These are phyloP conservation scores for Mycena haematopus DNA, from an alignment of 768 basidiomycete genomes.

Conservation along the genomic window DNA sequence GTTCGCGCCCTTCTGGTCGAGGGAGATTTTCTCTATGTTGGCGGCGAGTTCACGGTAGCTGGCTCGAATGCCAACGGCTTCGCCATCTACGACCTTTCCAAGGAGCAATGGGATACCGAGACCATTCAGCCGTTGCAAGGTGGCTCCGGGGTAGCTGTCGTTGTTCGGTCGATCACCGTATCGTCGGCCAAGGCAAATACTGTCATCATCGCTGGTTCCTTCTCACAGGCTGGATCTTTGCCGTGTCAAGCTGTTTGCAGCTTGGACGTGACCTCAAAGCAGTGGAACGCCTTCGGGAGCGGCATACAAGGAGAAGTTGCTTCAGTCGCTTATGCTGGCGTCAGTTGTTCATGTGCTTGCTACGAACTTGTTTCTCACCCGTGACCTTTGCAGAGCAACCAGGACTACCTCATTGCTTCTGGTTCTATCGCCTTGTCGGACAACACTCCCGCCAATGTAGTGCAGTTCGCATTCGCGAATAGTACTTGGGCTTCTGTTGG, in stretches of 20 bases:
- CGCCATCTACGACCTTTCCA: slow-evolving; percentile 78
- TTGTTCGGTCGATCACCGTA: slow-evolving; percentile 74
- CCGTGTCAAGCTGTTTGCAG: slow-evolving; percentile 81
- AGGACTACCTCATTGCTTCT: slow-evolving; percentile 76
- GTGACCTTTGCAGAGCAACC: slow-evolving; percentile 54
- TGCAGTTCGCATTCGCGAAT: slow-evolving; percentile 74
- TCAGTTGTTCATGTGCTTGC: slow-evolving; percentile 47
- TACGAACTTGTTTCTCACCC: slow-evolving; percentile 19
- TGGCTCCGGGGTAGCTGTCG: slow-evolving; percentile 56
- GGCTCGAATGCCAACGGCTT: slow-evolving; percentile 70
- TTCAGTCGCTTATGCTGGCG: slow-evolving; percentile 81
- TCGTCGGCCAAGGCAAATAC: slow-evolving; percentile 64
- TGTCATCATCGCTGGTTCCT: slow-evolving; percentile 88
- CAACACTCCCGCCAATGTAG: slow-evolving; percentile 73
- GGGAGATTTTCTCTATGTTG: slow-evolving; percentile 75
- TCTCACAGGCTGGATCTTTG: slow-evolving; percentile 77
- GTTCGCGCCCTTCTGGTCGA: slow-evolving; percentile 81
- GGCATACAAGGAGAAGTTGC: slow-evolving; percentile 86
- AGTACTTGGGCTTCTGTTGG: slow-evolving; percentile 78
- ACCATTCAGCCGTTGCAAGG: slow-evolving; percentile 67
- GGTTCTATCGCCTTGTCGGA: slow-evolving; percentile 78
- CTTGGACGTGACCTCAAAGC: slow-evolving; percentile 68
- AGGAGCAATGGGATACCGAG: slow-evolving; percentile 65
- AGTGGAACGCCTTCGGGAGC: slow-evolving; percentile 82
- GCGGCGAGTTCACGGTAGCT: slow-evolving; percentile 78